A percentile compares a stretch with the other conserved stretches of the same genome.
Evolutionary conservation across 495 filamentous ascomycete genomes (phyloP).

Genomic region (Paragyromitra xinjiangensis): DNA sequence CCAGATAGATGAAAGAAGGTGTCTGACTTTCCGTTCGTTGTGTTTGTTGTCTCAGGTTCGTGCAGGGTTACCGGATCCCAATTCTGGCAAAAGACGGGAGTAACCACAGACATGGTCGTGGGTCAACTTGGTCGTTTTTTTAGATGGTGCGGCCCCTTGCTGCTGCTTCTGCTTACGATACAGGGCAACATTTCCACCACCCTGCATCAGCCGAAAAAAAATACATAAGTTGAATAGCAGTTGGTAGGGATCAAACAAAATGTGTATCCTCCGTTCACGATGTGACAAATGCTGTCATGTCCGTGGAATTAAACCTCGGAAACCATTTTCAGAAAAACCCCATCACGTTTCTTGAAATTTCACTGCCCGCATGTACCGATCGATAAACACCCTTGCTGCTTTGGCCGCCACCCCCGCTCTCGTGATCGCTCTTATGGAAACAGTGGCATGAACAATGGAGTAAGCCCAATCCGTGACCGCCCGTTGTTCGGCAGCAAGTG

Average conservation of each 20-base stretch:
- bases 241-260: slow-evolving; percentile 40
- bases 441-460: slow-evolving; percentile 19
- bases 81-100: slow-evolving; percentile 55
- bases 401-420: slow-evolving; percentile 47
- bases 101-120: slow-evolving; percentile 54
- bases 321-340: slow-evolving; percentile 28
- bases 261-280: slow-evolving; percentile 22
- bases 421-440: slow-evolving; percentile 35
- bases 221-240: slow-evolving; percentile 13
- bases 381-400: slow-evolving; percentile 47
- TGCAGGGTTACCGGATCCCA: slow-evolving; percentile 50
- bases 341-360: slow-evolving; percentile 34
- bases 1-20: slow-evolving; percentile 45
- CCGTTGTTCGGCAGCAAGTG: slow-evolving; percentile 30
- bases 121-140: slow-evolving; percentile 44
- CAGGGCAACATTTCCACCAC: slow-evolving; percentile 39
- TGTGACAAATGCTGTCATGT: slow-evolving; percentile 39
- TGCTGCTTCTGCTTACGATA: slow-evolving; percentile 33
- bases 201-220: slow-evolving; percentile 33
- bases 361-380: slow-evolving; percentile 36
- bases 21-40: slow-evolving; percentile 27
- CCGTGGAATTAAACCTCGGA: slow-evolving; percentile 35
- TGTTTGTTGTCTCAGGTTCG: slow-evolving; percentile 41
- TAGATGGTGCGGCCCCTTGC: slow-evolving; percentile 49
- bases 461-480: slow-evolving; percentile 37